A percentile compares a stretch with the other conserved stretches of the same genome.
phyloP scores from a whole-genome alignment of 78 protist species.

The Paratrimastix pyriformis region DNA sequence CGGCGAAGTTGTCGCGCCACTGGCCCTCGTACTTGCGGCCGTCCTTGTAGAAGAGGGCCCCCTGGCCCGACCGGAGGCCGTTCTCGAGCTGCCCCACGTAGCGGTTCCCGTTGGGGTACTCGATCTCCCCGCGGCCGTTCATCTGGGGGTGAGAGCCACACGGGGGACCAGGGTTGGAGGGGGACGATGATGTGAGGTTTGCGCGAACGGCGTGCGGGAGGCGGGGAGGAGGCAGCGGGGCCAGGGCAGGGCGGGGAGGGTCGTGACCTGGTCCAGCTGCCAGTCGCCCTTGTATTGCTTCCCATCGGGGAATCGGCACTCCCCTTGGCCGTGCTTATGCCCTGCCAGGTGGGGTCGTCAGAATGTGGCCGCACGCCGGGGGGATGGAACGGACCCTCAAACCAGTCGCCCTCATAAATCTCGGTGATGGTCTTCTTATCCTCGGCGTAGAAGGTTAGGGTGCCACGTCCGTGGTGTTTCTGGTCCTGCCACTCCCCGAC shows the following conservation, averaged over 20 bases:
- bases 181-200: neutral
- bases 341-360: too few species aligned
- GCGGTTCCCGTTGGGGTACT: neutral
- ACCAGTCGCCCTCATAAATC: conserved; percentile 3
- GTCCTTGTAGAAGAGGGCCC: neutral
- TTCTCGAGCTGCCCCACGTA: neutral
- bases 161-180: neutral
- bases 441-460: neutral
- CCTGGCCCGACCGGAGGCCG: neutral
- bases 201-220: neutral
- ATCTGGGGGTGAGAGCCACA: neutral
- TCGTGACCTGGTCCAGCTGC: neutral
- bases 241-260: neutral
- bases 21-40: conserved; percentile 5
- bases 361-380: too few species aligned
- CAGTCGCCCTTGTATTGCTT: neutral
- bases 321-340: neutral
- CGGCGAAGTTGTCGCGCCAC: conserved; percentile 1
- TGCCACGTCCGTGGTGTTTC: conserved; percentile 4
- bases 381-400: neutral
- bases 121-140: neutral
- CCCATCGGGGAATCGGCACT: neutral
- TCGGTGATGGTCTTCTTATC: neutral
- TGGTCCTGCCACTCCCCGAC: conserved; percentile 4
- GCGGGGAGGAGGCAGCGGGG: neutral